These are phyloP conservation scores for Helotiales sp. DNA, from an alignment of 2,329 filamentous ascomycete genomes.

Conservation along the genomic window DNA sequence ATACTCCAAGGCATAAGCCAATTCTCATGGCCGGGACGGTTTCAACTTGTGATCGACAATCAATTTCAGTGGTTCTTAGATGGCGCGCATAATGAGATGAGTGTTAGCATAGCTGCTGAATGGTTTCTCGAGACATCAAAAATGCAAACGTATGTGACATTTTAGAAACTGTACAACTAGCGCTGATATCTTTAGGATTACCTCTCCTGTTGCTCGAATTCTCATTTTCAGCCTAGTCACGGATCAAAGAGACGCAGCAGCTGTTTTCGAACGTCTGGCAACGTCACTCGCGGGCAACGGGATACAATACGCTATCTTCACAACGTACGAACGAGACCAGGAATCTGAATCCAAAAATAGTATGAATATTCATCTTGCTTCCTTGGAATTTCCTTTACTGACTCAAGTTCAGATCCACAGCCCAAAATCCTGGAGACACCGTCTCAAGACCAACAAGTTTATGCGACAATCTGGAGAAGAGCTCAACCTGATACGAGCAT, in stretches of 20 bases:
- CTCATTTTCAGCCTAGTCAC: constrained; percentile 16
- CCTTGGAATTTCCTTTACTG: neutral
- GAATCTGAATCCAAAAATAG: constrained; percentile 4
- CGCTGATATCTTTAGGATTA: neutral
- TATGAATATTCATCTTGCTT: neutral
- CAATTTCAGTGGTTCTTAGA: constrained; percentile 34
- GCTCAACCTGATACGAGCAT: constrained; percentile 11
- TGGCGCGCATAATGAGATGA: constrained; percentile 61
- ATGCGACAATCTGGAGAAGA: constrained; percentile 13
- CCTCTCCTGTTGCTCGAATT: constrained; percentile 1
- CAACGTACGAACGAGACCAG: constrained; percentile 11
- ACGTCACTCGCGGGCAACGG: constrained; percentile 6
- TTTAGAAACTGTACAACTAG: neutral
- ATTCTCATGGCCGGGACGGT: constrained; percentile 79
- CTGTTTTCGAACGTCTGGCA: constrained; percentile 16
- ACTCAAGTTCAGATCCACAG: neutral
- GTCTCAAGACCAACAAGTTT: constrained; percentile 3
- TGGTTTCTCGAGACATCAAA: constrained; percentile 70
- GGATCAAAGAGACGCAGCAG: constrained; percentile 9
- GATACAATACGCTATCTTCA: constrained; percentile 19
- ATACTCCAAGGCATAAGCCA: constrained; percentile 65
- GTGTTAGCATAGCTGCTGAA: constrained; percentile 75
- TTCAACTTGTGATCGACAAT: constrained; percentile 61
- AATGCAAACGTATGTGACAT: neutral
- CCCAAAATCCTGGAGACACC: neutral